These are phyloP conservation scores for Spirogloea muscicola DNA, from an alignment of 139 green algal species.

Conservation along the genomic window DNA sequence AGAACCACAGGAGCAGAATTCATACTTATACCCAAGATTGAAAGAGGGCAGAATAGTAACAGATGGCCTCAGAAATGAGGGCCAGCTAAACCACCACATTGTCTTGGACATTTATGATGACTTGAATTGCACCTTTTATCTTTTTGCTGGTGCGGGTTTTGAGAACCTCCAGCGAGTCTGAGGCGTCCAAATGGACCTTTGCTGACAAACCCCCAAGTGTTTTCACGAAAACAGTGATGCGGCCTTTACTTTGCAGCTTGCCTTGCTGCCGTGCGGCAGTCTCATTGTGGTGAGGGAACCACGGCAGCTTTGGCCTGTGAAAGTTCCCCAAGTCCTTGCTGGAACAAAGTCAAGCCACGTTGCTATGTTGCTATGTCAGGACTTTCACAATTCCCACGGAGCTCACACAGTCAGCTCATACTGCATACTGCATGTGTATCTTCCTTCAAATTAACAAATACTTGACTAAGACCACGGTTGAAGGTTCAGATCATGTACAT, in stretches of 20 bases:
- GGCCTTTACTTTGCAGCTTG: not conserved
- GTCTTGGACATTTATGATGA: no score
- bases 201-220: slow-evolving; percentile 24
- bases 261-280: not conserved
- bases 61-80: no score
- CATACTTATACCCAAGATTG: no score
- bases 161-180: not conserved
- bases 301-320: slow-evolving; percentile 43
- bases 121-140: no score
- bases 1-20: no score
- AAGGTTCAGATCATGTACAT: slow-evolving; percentile 19
- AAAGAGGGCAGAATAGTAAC: no score
- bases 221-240: slow-evolving; percentile 28
- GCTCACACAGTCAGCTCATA: no score
- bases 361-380: not conserved
- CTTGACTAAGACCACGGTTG: not conserved
- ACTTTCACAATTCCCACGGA: not conserved
- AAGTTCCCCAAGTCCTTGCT: slow-evolving; percentile 46
- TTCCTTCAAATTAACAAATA: not conserved
- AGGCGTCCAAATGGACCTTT: slow-evolving; percentile 19
- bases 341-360: no score
- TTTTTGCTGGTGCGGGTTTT: no score
- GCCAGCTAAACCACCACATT: no score
- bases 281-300: slow-evolving; percentile 13
- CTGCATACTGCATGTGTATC: no score